Evolutionary conservation across 2,329 filamentous ascomycete genomes (phyloP), one percentile per base, ranked within the genome.

Genomic region (Fusarium sambucinum): DNA sequence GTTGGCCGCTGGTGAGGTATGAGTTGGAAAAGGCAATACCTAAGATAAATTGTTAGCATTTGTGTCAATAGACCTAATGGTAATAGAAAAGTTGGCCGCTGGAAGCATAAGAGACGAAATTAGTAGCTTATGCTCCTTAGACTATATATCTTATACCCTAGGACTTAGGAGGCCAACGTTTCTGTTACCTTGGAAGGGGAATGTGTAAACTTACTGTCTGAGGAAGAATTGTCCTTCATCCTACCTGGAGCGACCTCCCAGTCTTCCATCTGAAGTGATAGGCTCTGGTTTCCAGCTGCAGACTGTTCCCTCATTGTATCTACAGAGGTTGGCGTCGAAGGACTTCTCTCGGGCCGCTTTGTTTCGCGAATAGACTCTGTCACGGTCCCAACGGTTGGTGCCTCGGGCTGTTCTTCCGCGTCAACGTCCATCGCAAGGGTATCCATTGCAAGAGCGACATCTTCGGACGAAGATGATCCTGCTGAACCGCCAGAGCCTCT

Each of bases 241-340:
- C 79, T 77, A 17, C 82, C 82, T 2, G 82, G 82, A 0, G 82
- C 81, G 45, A 83, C 64, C 68, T 84, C 82, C 81, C 81, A 83
- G 4, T 76, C 75, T 64, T 83, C 81, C 75, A 82, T 80, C 51
- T 81, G 73, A 8, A 79, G 47, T n/a, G n/a, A n/a, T n/a, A n/a
- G n/a, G n/a, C n/a, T 37, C 52, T 44, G 6, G 9, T 11, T n/a
- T 17, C 38, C 14, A 6, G 45, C 30, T n/a, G 50, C 4, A 33
- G 53, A 12, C 17, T 51, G 48, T 7, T n/a, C n/a, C n/a, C n/a
- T n/a, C n/a, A 44, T 33, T 6, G 11, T 21, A n/a, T 25, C 6
- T 19, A 40, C 12, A 1, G n/a, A n/a, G n/a, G 29, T 25, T 4
- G 30, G 37, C 11, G 32, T 17, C 16, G 40, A 44, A 4, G 37